These are phyloP conservation scores for Aspergillus texensis DNA, from an alignment of 2,329 filamentous ascomycete genomes.

Conservation along the genomic window DNA sequence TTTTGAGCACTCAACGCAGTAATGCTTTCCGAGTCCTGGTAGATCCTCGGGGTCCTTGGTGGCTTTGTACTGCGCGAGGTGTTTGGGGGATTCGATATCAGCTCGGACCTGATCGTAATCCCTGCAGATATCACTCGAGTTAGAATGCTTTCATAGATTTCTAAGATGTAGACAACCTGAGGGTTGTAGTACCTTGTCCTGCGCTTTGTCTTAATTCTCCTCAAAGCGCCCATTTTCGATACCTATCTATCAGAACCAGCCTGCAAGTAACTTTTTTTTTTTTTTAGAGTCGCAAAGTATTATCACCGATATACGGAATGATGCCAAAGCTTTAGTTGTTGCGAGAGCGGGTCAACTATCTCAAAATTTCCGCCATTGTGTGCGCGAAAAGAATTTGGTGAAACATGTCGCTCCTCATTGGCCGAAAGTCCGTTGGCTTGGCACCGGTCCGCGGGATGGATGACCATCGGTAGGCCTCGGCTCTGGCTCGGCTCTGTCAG, in stretches of 20 bases:
- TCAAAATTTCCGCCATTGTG: conserved; percentile 33
- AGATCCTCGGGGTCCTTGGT: conserved; percentile 83
- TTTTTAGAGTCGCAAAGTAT: conserved; percentile 20
- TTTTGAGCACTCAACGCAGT: conserved; percentile 92
- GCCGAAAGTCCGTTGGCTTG: conserved; percentile 22
- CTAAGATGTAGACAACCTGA: conserved; percentile 5
- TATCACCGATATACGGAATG: conserved; percentile 42
- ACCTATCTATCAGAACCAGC: conserved; percentile 13
- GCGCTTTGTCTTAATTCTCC: conserved; percentile 73
- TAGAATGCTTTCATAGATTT: conserved; percentile 9
- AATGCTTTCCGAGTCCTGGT: conserved; percentile 80
- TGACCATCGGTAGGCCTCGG: conserved; percentile 39
- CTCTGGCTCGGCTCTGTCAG: conserved; percentile 34
- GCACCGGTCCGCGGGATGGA: conserved; percentile 28
- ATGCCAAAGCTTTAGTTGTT: conserved; percentile 23
- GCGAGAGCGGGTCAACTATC: conserved; percentile 31
- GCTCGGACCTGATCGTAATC: conserved; percentile 90
- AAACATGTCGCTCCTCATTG: conserved; percentile 33
- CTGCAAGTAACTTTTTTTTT: conserved; percentile 6
- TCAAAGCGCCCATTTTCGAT: conserved; percentile 65
- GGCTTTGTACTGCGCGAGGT: conserved; percentile 77
- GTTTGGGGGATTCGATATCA: conserved; percentile 76
- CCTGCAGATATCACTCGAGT: conserved; percentile 54
- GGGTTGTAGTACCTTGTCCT: conserved; percentile 61
- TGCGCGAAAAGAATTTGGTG: conserved; percentile 25